Evolutionary conservation across 768 basidiomycete genomes (phyloP), one percentile per base, ranked within the genome.

Genomic region (Podaxis pistillaris): DNA sequence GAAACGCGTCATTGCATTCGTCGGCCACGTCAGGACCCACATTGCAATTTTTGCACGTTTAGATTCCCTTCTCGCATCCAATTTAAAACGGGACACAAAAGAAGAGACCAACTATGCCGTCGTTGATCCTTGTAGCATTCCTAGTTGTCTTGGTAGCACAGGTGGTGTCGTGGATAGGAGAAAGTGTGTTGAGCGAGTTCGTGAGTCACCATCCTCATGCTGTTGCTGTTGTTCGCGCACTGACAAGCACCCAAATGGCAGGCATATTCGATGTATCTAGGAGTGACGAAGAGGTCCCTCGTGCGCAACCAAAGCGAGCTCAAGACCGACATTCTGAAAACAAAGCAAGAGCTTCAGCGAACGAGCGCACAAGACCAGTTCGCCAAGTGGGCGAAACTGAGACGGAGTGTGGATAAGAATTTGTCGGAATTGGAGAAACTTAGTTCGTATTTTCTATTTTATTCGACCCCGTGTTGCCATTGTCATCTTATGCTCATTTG

Each of bases 331-430:
- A 85, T 98, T 33, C 80, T 98, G 49, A 73, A 77, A 30, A 89
- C 86, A 40, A 96, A 96, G 76, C 82, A 90, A 26, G 94, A 98
- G 71, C 86, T 98, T 2, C 74, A 90, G 65, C 87, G 87, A 71
- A 98, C 95, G 37, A 94, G 92, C 68, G 91, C 94, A 17, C 97
- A 98, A 72, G 96, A 98, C 71, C 93, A 98, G 70, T 99, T 99
- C 72, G 93, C 95, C 19, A 98, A 94, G 77, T 98, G 97, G 96
- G 96, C 96, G 52, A 95, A 94, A 77, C 77, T 98, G 71, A 79
- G 91, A 68, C 77, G 97, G 67, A 93, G 84, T 67, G 86, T 98
- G 50, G 96, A 98, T 78, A 98, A 96, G 75, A 93, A 90, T 19
- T 74, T 97, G 17, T 84, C 87, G 44, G 95, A 99, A 60, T 81